Base-by-base conservation (phyloP, 208 protist genomes). In the Wallacemonas sp. region DNA sequence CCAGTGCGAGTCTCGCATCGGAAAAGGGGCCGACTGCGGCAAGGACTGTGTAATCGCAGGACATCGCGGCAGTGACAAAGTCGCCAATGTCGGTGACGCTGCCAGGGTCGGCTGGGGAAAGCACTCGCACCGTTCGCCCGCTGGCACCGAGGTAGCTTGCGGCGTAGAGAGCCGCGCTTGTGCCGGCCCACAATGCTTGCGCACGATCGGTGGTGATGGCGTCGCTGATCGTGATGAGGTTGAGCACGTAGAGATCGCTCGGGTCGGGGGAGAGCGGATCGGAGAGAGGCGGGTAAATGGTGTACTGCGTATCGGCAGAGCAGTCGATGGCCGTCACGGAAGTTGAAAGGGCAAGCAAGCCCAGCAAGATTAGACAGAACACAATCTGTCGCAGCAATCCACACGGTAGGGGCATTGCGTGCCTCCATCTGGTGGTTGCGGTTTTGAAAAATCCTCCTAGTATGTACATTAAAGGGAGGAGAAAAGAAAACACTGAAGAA, bases 21-120 rank as follows among this genome's bases (percentile, higher is more conserved):
- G 34, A 60, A 47, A 39, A 64, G 27, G 63, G 63, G 8, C 70
- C 64, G 9, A 61, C 26, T 17, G 53, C 59, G 21, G 46, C 64
- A 14, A 70, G 55, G 47, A 76, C 55, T 8, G n/a, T 51, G 54
- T 30, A 27, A 44, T 68, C 38, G 22, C 15, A 27, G 17, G 17
- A 8, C 36, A 39, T 41, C 26, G n/a, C 51, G n/a, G 1, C 2
- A 3, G 24, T 41, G 31, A 41, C 21, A 38, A 44, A 47, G 55
- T 15, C 55, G 2, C 5, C 55, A 5, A 46, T 38, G 36, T 14
- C 38, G 9, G 55, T 21, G 3, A 47, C 55, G 28, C n/a, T 33
- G 26, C 22, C 3, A 5, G 55, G 33, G 30, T 34, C 31, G 17
- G 51, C 22, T 4, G 51, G 51, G 4, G 51, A 58, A 11, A 58